Base-by-base conservation (phyloP, 306 rosid genomes). In the Astragalus membranaceus region DNA sequence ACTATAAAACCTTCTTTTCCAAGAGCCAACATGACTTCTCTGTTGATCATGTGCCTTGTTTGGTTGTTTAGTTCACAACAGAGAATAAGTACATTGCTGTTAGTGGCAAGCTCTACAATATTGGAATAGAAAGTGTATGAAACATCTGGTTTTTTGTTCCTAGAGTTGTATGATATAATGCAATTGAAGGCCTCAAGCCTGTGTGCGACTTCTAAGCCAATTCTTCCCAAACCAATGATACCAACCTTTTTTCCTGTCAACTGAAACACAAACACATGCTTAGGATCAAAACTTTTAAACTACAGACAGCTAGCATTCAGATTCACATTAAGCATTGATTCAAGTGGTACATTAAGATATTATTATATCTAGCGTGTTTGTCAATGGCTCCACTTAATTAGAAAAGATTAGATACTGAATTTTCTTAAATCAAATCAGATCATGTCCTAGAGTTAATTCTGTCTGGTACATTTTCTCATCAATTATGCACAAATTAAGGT, bases 211-310 rank as follows among this genome's bases (percentile, higher is more conserved):
- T 77, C 74, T 16, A 44, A 26, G 64, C 90, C 93, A 16, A 88
- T 79, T 46, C 59, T 83, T 47, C 87, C 91, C 46, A 88, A 47
- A 1, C 88, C 94, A 63, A 85, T 80, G 2, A 88, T 78, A 15
- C 86, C 84, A 12, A 83, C 79, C 59, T 57, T 76, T 75, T 82
- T 85, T 47, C 84, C 78, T 36, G 79, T 55, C 20, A 84, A 2
- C 89, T 85, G 71, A 71, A 53, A 74, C 71, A 75, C 12, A 32
- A 0, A 8, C 16, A 7, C 50, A 10, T 29, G 55, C 11, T 44
- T n/a, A 55, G 41, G 4, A 39, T 48, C 10, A 20, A 35, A 48
- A 41, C 10, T 14, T 6, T 16, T 2, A 46, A 46, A 11, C 2
- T 41, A 54, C 20, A 5, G 29, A 2, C 43, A 47, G 4, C 8